Conservation (phyloP, 257 asterid species). For the Cruciata laevipes region DNA sequence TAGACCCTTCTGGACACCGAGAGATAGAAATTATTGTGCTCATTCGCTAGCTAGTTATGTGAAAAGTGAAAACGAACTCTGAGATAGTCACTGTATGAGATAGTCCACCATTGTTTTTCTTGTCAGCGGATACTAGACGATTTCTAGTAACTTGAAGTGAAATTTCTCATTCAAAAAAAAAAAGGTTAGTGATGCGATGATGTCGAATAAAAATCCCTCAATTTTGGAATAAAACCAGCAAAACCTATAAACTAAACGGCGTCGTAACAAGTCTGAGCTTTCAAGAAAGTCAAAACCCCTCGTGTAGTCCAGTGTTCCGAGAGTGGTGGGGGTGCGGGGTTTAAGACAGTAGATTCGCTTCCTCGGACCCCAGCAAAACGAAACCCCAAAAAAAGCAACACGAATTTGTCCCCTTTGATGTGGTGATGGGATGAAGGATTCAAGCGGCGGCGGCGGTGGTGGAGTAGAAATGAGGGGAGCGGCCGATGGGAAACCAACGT, state of each 20-base stretch:
- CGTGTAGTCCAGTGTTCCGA: background rate
- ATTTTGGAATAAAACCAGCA: background rate
- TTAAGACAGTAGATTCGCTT: conserved; percentile 15
- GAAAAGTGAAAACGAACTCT: too few relatives aligned
- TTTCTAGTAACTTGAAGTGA: too few relatives aligned
- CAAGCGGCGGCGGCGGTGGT: background rate
- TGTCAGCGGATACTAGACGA: too few relatives aligned
- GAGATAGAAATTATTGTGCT: too few relatives aligned
- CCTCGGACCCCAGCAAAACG: background rate
- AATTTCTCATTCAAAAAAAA: too few relatives aligned
- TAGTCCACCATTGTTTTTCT: too few relatives aligned
- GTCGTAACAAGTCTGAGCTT: background rate
- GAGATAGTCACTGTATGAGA: too few relatives aligned
- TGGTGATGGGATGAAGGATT: conserved; percentile 16
- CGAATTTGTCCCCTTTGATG: conserved; percentile 3
- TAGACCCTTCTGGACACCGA: too few relatives aligned
- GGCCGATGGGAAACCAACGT: conserved; percentile 12
- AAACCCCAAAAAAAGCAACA: background rate
- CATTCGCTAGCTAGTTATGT: too few relatives aligned
- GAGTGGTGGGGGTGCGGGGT: conserved; percentile 14
- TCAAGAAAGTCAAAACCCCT: conserved; percentile 7
- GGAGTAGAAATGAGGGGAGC: conserved; percentile 7
- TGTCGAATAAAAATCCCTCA: too few relatives aligned
- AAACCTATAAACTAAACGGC: background rate
- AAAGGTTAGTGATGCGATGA: too few relatives aligned